Evolutionary conservation across 306 rosid species (phyloP), one percentile per base, ranked within the genome.

Genomic region (Quercus agrifolia): DNA sequence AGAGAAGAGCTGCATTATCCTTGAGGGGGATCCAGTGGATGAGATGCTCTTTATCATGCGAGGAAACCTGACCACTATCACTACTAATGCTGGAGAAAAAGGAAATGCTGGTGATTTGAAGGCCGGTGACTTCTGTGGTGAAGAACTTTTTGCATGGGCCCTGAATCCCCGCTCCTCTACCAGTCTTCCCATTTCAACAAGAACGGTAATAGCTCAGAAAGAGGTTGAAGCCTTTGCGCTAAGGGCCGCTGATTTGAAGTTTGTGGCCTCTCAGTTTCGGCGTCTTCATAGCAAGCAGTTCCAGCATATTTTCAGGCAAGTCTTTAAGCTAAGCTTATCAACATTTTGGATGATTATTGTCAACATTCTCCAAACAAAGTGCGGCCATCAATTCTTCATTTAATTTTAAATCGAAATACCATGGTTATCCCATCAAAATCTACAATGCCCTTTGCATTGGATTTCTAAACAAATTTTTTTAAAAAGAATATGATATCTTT

Each of bases 1-100:
- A 14, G 87, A 87, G 78, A 77, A 84, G 27, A 92, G 94, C 80
- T 64, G 30, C 64, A 81, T 95, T 68, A 79, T 89, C 61, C 81
- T 93, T 4, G 99, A 95, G 82, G 99, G 98, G 41, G 98, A 95
- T 78, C 97, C 97, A 0, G 97, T 95, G 35, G 98, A 92, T 27
- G 93, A 89, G 84, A 92, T 95, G 98, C 89, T 95, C 14, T 95
- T 95, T 76, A 85, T 95, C 10, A 90, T 91, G 91, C 87, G 94
- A 1, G 99, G 99, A 79, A 81, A 77, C 44, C 80, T 95, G 0
- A 76, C 83, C 8, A 86, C 92, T 12, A 74, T 59, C 74, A 91
- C 92, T 23, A 88, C 94, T 27, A 87, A 90, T 76, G 95, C 92
- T 49, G 95, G 97, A 78, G 85, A 89, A 80, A 90, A 90, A 11